Conservation (phyloP, 768 basidiomycete genomes). For the Boletus edulis region DNA sequence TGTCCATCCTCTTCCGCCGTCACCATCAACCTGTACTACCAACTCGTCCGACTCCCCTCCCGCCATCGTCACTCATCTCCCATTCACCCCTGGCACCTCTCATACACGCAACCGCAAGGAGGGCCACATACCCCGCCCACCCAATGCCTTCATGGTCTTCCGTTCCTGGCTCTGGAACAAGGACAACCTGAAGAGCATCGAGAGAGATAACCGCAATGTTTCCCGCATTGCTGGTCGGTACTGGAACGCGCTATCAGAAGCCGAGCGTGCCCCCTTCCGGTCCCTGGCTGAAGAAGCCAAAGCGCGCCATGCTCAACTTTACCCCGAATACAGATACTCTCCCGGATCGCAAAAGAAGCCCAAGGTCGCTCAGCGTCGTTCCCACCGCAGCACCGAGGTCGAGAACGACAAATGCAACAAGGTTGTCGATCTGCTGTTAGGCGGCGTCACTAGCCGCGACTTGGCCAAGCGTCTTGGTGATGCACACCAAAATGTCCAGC, state of each 20-base stretch:
- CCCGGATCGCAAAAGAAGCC: constrained; percentile 39
- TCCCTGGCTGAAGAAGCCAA: constrained; percentile 47
- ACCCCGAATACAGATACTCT: constrained; percentile 64
- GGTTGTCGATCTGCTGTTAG: constrained; percentile 35
- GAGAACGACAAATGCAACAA: constrained; percentile 40
- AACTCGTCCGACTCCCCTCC: constrained; percentile 17
- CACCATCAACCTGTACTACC: constrained; percentile 17
- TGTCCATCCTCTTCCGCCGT: constrained; percentile 11
- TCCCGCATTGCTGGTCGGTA: constrained; percentile 65
- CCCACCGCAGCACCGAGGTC: constrained; percentile 26
- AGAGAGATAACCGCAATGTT: constrained; percentile 71
- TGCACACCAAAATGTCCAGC: neutral
- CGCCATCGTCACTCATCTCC: constrained; percentile 24
- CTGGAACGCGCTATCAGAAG: constrained; percentile 57
- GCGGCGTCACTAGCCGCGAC: constrained; percentile 33
- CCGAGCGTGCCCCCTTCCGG: constrained; percentile 47
- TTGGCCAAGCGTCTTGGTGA: constrained; percentile 22
- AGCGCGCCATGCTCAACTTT: constrained; percentile 43
- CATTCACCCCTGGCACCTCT: constrained; percentile 33
- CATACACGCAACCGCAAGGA: constrained; percentile 40
- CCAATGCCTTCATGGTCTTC: constrained; percentile 86
- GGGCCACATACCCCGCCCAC: constrained; percentile 68
- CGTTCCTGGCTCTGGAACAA: constrained; percentile 65
- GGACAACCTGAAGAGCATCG: constrained; percentile 47
- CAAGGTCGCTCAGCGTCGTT: constrained; percentile 34